Evolutionary conservation across 805 yeast genomes (phyloP), one percentile per base, ranked within the genome.

Genomic region (Yarrowia keelungensis): DNA sequence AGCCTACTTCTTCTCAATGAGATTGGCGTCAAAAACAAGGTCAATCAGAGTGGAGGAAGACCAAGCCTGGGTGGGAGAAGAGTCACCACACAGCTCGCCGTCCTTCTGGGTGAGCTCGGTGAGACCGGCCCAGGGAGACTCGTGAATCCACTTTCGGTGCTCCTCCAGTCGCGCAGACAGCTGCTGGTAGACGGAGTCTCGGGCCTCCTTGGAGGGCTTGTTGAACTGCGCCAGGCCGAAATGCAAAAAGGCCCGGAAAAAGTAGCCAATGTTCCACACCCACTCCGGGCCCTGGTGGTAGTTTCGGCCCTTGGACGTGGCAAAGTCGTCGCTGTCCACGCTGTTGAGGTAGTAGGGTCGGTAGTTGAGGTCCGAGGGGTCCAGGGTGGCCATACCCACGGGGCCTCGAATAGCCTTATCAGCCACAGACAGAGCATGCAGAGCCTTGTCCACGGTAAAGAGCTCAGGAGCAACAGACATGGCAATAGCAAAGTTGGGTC

Each of bases 231-330:
- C 68, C 19, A 42, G 43, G 1, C 87, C 86, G 75, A 89, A 86
- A 56, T 80, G 77, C 46, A 85, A 80, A 74, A 82, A 87, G 0
- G 98, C 97, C 71, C 98, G 85, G 72, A 95, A 79, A 76, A 92
- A 94, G 77, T 87, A 92, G 2, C 99, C 99, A 35, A 84, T 83
- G 69, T 87, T 85, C 98, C 98, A 94, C 42, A 91, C 90, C 99
- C 99, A 94, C 76, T 95, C 99, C 2, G 99, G 99, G 1, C 99
- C 99, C 79, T 94, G 98, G 78, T 94, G 99, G 77, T 94, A 94
- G 79, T 95, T 95, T 74, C 98, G 85, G 39, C 99, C 99, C 79
- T 92, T 92, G 1, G 98, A 84, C 0, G 98, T 92, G 0, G 96
- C 92, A 83, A 92, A 95, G 77, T 94, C 97, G 5, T 84, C 86